A percentile compares a stretch with the other conserved stretches of the same genome.
Conservation (phyloP, 2,329 filamentous ascomycete genomes). For the Cladophialophora immunda region DNA sequence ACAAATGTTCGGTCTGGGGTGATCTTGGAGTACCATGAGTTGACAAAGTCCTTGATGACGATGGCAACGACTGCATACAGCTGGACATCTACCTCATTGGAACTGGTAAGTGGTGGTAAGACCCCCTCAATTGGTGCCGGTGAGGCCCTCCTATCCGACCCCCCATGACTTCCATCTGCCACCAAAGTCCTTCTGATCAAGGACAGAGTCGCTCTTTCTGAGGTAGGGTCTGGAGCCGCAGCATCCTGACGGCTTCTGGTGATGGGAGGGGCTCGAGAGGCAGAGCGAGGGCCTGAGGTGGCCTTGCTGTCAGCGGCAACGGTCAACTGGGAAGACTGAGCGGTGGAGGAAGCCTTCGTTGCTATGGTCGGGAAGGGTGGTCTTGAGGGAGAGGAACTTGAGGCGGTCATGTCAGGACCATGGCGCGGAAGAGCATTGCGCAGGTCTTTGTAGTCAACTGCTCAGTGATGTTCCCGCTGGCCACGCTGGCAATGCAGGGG, state of each 20-base stretch:
- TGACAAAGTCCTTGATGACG: constrained; percentile 87
- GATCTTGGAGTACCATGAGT: constrained; percentile 92
- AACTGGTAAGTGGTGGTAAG: constrained; percentile 89
- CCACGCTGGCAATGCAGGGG: constrained; percentile 48
- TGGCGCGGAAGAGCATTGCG: constrained; percentile 36
- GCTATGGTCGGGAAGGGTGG: constrained; percentile 38
- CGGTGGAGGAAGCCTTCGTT: constrained; percentile 48
- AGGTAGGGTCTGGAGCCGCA: constrained; percentile 60
- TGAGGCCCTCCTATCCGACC: constrained; percentile 65
- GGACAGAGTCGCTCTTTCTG: constrained; percentile 79
- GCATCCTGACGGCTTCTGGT: constrained; percentile 42
- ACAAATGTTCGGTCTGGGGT: constrained; percentile 89
- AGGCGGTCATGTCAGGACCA: constrained; percentile 41
- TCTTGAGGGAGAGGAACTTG: constrained; percentile 41
- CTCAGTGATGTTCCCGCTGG: constrained; percentile 35
- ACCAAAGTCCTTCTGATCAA: constrained; percentile 87
- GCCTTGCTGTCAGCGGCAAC: constrained; percentile 33
- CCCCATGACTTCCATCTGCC: constrained; percentile 51
- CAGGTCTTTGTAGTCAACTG: constrained; percentile 44
- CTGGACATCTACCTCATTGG: constrained; percentile 91
- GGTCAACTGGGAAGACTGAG: constrained; percentile 40
- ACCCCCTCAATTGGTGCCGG: constrained; percentile 78
- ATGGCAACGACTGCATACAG: constrained; percentile 92
- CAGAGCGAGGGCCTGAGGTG: constrained; percentile 42
- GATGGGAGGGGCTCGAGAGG: constrained; percentile 45